phyloP scores from a whole-genome alignment of 1,284 basidiomycete genomes.

The Fereydounia khargensis region DNA sequence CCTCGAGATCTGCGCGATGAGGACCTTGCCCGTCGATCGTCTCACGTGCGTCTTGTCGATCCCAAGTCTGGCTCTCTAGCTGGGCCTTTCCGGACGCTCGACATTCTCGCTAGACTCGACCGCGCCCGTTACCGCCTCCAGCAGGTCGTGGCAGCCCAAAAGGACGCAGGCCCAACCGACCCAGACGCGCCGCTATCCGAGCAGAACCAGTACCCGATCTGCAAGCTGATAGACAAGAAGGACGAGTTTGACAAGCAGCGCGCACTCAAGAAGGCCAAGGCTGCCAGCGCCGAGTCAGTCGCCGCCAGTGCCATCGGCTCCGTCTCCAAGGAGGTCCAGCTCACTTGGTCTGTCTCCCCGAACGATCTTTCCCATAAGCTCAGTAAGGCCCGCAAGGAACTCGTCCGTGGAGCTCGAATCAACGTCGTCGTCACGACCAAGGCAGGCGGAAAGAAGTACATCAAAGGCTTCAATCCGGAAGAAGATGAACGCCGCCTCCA shows the following conservation, averaged over 20 bases:
- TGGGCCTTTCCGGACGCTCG: slow-evolving; percentile 22
- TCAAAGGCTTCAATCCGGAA: slow-evolving; percentile 13
- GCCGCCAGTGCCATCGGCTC: not conserved
- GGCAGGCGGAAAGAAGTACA: slow-evolving; percentile 9
- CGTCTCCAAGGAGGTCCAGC: slow-evolving; percentile 30
- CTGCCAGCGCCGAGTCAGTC: not conserved
- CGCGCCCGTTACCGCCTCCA: slow-evolving; percentile 34
- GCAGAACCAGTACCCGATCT: slow-evolving; percentile 48
- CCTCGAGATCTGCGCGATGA: slow-evolving; percentile 12
- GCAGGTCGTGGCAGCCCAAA: slow-evolving; percentile 33
- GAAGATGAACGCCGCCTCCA: slow-evolving; percentile 5
- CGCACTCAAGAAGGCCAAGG: slow-evolving; percentile 17
- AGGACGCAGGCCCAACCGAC: not conserved
- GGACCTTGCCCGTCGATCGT: slow-evolving; percentile 9
- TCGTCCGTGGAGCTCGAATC: slow-evolving; percentile 22
- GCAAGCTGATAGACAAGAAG: slow-evolving; percentile 59
- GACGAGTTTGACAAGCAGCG: slow-evolving; percentile 47
- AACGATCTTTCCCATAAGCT: slow-evolving; percentile 49
- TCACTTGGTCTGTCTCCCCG: slow-evolving; percentile 39
- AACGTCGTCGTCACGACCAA: slow-evolving; percentile 27
- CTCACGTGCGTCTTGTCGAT: slow-evolving; percentile 40
- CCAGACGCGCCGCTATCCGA: not conserved
- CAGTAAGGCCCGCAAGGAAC: slow-evolving; percentile 23
- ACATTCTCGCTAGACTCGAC: slow-evolving; percentile 42
- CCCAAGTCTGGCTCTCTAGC: slow-evolving; percentile 38